A percentile compares a stretch with the other conserved stretches of the same genome.
Conservation (phyloP, 768 basidiomycete species). For the Amanita brunnescens region DNA sequence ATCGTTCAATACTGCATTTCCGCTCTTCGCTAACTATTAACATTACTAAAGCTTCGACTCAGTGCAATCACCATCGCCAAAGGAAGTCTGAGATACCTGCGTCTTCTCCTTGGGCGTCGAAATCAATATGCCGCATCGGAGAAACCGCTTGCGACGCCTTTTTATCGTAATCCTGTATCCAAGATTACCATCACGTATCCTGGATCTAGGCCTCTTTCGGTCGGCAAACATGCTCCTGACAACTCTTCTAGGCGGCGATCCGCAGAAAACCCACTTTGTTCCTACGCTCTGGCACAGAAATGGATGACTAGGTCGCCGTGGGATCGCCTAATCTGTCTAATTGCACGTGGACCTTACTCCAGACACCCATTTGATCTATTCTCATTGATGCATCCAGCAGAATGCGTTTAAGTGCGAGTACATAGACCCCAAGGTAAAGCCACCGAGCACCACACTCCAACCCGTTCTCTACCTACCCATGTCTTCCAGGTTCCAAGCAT, state of each 20-base stretch:
- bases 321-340: conserved; percentile 20
- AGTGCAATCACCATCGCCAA: background rate
- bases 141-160: background rate
- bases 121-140: background rate
- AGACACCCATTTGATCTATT: conserved; percentile 3
- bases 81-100: no score
- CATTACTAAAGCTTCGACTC: background rate
- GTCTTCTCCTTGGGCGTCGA: background rate
- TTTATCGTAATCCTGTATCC: background rate
- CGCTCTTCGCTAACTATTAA: background rate
- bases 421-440: conserved; percentile 1
- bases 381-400: background rate
- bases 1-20: background rate
- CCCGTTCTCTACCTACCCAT: conserved; percentile 10
- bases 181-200: conserved; percentile 10
- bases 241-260: conserved; percentile 24
- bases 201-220: conserved; percentile 18
- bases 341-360: conserved; percentile 9
- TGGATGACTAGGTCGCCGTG: conserved; percentile 12
- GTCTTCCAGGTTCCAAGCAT: conserved; percentile 24
- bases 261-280: conserved; percentile 28
- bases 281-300: conserved; percentile 19
- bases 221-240: conserved; percentile 21
- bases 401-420: conserved; percentile 1
- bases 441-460: conserved; percentile 1